A percentile compares a stretch with the other conserved stretches of the same genome.
Conservation (phyloP, 331 rosid species). For the Arachis monticola region DNA sequence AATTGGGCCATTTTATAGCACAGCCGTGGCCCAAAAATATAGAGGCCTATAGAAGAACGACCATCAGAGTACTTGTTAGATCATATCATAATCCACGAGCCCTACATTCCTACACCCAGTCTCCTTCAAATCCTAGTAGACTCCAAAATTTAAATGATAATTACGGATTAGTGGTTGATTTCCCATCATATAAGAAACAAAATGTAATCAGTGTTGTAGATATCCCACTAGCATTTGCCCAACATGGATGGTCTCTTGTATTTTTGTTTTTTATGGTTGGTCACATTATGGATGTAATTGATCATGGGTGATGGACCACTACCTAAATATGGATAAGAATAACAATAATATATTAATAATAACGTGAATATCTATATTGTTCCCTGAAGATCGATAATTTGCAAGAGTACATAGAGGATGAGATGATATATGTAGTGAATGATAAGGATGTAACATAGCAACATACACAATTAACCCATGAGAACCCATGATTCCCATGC, state of each 20-base stretch:
- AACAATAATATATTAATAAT: background rate
- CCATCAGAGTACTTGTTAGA: background rate
- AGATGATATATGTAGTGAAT: background rate
- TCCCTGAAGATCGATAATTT: constrained; percentile 2
- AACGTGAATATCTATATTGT: constrained; percentile 12
- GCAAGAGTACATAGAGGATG: background rate
- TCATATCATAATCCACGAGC: too few species aligned
- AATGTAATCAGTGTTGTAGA: background rate
- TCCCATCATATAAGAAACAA: background rate
- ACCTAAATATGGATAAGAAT: background rate
- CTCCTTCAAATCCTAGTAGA: too few species aligned
- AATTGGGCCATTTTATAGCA: background rate
- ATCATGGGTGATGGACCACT: background rate
- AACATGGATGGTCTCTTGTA: background rate
- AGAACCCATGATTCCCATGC: constrained; percentile 33
- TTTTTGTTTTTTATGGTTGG: background rate
- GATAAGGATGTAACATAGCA: background rate
- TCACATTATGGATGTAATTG: background rate
- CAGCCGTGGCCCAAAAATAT: background rate
- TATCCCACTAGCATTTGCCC: constrained; percentile 11
- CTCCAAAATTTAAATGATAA: background rate
- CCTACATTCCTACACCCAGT: too few species aligned
- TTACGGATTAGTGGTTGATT: background rate
- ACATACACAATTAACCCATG: constrained; percentile 20
- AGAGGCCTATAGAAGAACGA: background rate